phyloP scores from a whole-genome alignment of 176 grass and related monocot genomes.

The Ensete glaucum region DNA sequence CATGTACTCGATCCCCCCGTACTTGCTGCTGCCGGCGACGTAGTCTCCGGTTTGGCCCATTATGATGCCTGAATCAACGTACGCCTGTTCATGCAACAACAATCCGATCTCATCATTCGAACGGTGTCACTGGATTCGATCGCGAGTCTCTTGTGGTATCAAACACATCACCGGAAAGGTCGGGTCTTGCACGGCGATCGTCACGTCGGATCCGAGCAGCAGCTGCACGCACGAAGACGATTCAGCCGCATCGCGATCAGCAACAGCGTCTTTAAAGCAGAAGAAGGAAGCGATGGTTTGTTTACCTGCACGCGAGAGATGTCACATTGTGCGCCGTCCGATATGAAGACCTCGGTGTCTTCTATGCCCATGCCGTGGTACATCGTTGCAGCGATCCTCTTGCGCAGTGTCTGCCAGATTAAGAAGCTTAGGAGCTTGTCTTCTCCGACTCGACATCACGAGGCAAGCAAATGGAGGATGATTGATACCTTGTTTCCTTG shows the following conservation, averaged over 20 bases:
- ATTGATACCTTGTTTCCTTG: conserved; percentile 60
- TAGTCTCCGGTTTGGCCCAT: conserved; percentile 65
- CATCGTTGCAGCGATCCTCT: conserved; percentile 50
- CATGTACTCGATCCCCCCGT: conserved; percentile 67
- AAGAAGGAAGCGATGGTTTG: too few species aligned
- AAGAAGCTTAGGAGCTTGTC: background rate
- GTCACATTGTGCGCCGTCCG: conserved; percentile 86
- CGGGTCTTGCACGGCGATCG: conserved; percentile 88
- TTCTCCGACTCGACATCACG: background rate
- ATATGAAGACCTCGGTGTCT: conserved; percentile 64
- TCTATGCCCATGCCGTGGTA: conserved; percentile 64
- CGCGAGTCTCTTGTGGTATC: too few species aligned
- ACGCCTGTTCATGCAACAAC: conserved; percentile 34
- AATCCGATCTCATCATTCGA: too few species aligned
- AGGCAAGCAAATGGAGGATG: background rate
- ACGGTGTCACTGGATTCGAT: too few species aligned
- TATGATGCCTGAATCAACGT: conserved; percentile 83
- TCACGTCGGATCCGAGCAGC: conserved; percentile 61
- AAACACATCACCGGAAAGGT: conserved; percentile 69
- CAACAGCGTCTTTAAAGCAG: too few species aligned
- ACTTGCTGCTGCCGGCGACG: conserved; percentile 34
- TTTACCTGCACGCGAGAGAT: conserved; percentile 69
- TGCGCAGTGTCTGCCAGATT: conserved; percentile 44
- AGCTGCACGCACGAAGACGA: conserved; percentile 21
- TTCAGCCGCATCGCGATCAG: too few species aligned